Evolutionary conservation across 2,329 filamentous ascomycete species (phyloP).

Genomic region (Paraphoma sp.): DNA sequence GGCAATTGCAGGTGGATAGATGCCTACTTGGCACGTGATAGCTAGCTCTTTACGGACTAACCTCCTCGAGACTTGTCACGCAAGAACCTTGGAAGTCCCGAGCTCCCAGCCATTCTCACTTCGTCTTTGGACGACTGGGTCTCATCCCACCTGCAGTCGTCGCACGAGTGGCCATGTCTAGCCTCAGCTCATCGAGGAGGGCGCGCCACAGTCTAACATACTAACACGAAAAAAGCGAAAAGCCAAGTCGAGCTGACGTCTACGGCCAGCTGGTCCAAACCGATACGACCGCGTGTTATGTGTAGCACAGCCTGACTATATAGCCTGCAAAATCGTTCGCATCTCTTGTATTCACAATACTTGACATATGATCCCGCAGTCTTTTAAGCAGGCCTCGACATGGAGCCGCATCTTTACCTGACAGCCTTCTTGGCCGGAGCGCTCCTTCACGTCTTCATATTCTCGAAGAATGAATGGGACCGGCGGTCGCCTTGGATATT

Average conservation of each 20-base stretch:
- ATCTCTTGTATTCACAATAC: no score
- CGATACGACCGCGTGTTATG: neutral
- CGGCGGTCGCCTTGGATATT: conserved; percentile 4
- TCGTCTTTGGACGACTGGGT: no score
- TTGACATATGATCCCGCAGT: neutral
- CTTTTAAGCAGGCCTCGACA: neutral
- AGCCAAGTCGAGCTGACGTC: conserved; percentile 2
- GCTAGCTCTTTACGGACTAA: no score
- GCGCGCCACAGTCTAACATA: no score
- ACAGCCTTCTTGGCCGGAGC: conserved; percentile 5
- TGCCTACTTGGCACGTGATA: no score
- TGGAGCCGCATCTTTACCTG: neutral
- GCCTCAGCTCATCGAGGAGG: neutral
- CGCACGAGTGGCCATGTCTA: neutral
- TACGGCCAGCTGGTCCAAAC: neutral
- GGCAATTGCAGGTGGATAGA: no score
- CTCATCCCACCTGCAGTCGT: neutral
- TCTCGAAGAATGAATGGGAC: conserved; percentile 14
- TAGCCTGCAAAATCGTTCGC: no score
- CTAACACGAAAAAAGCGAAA: neutral
- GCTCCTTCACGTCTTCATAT: conserved; percentile 4
- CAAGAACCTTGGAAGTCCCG: no score
- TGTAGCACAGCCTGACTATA: neutral
- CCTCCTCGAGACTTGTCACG: no score
- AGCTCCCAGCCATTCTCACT: no score